Evolutionary conservation across 225 moss, liverwort and hornwort species (phyloP).

Genomic region (Rhytidiadelphus loreus): DNA sequence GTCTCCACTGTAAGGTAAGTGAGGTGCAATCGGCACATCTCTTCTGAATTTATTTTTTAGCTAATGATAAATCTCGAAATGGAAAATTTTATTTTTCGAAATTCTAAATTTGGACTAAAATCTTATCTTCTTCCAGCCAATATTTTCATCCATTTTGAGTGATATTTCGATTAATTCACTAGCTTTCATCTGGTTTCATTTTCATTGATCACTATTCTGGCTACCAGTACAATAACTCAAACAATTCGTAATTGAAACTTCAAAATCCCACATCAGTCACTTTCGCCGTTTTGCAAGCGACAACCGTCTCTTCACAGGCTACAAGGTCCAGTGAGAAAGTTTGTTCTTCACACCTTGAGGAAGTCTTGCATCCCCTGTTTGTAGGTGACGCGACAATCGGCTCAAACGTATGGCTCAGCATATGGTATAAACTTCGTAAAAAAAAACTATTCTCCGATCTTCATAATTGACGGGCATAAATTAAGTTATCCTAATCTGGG

Average conservation of each 20-base stretch:
- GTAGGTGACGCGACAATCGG: not conserved
- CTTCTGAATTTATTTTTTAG: not conserved
- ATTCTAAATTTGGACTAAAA: not conserved
- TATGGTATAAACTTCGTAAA: not conserved
- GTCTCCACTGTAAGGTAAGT: not conserved
- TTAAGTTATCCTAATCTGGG: not conserved
- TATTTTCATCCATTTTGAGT: not conserved
- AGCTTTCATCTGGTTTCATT: not conserved
- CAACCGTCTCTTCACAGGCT: conserved; percentile 57
- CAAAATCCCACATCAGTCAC: conserved; percentile 17
- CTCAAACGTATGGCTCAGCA: not conserved
- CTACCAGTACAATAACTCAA: not conserved
- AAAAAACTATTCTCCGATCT: not conserved
- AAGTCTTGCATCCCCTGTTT: conserved; percentile 64
- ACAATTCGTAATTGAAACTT: not conserved
- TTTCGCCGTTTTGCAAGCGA: conserved; percentile 68
- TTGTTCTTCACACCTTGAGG: conserved; percentile 61
- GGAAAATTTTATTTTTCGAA: not conserved
- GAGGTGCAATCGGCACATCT: not conserved
- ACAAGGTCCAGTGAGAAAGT: conserved; percentile 78
- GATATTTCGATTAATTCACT: not conserved
- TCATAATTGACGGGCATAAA: not conserved
- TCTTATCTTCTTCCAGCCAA: not conserved
- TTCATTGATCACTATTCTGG: not conserved
- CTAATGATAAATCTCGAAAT: not conserved